Evolutionary conservation across 2,329 filamentous ascomycete genomes (phyloP), one percentile per base, ranked within the genome.

Genomic region (Nannizziopsis arthrosporioides): DNA sequence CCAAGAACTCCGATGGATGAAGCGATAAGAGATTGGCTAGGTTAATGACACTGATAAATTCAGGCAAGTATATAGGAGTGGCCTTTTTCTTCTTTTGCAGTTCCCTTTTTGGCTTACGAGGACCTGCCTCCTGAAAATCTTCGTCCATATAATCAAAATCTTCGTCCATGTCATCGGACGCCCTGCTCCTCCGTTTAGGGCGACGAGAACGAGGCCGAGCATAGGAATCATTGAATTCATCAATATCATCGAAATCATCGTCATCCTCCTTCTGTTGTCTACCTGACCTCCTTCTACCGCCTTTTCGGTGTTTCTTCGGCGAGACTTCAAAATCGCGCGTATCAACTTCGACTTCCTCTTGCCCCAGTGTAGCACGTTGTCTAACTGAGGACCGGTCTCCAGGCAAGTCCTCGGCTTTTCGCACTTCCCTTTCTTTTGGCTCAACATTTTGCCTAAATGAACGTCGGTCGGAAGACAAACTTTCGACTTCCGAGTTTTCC

Each of bases 31-130:
- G 78, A 51, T 80, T 74, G 3, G 88, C 87, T 36, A 98, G 69
- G 55, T 89, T 86, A 8, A 78, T 75, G n/a, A 95, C 82, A 58
- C 80, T 92, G 65, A 98, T 93, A 57, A 87, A 94, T 60, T 95
- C 86, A 0, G 93, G 93, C 17, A 98, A 71, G 46, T 82, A 77
- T 40, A 98, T 84, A 1, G 74, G 75, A 1, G 76, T 77, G n/a
- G 68, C 56, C 36, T 69, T 61, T 43, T 60, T 61, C n/a, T 57
- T 56, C 31, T 63, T 62, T 22, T 67, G 63, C 2, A 49, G 22
- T 22, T 9, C 41, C 14, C 48, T 48, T 15, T 42, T 39, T 34
- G 32, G 41, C 30, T 35, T 37, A 42, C 37, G 45, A 34, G 35
- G 31, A 37, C 35, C 40, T 32, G 27, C 41, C 38, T 37, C 17